A percentile compares a stretch with the other conserved stretches of the same genome.
Evolutionary conservation across 2,329 filamentous ascomycete species (phyloP).

Genomic region (Epichloe gansuensis): DNA sequence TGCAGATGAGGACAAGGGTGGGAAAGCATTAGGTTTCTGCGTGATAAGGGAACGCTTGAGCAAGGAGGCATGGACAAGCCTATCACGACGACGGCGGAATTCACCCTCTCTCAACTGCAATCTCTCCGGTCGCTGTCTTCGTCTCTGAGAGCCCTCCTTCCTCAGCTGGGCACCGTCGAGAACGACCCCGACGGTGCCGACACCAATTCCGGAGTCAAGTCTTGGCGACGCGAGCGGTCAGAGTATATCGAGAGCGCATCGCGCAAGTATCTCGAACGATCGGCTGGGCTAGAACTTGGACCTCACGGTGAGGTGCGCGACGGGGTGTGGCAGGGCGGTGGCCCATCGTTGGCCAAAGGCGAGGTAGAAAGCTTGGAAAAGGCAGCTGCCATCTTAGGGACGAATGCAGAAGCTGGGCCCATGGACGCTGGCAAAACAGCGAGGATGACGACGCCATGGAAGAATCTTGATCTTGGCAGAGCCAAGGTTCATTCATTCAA

Average conservation of each 20-base stretch:
- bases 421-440: not conserved
- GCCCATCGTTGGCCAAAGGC: constrained; percentile 33
- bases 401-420: constrained; percentile 1
- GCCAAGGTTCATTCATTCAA: too few relatives aligned
- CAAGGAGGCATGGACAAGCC: constrained; percentile 41
- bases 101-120: constrained; percentile 73
- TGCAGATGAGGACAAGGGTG: constrained; percentile 1
- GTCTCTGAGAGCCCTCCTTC: constrained; percentile 51
- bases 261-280: constrained; percentile 59
- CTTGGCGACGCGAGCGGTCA: constrained; percentile 57
- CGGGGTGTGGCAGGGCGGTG: constrained; percentile 50
- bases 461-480: constrained; percentile 12
- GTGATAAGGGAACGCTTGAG: constrained; percentile 37
- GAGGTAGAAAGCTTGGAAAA: constrained; percentile 48
- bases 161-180: constrained; percentile 36
- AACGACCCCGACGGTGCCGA: constrained; percentile 8
- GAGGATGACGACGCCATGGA: constrained; percentile 17
- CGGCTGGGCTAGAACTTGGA: constrained; percentile 54
- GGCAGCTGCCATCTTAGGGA: constrained; percentile 34
- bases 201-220: constrained; percentile 24
- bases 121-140: constrained; percentile 56
- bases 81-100: constrained; percentile 60
- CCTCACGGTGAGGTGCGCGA: constrained; percentile 49
- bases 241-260: constrained; percentile 78
- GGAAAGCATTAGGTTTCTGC: constrained; percentile 41